Conservation (phyloP, 2,329 filamentous ascomycete genomes). For the Aschersonia sp. region DNA sequence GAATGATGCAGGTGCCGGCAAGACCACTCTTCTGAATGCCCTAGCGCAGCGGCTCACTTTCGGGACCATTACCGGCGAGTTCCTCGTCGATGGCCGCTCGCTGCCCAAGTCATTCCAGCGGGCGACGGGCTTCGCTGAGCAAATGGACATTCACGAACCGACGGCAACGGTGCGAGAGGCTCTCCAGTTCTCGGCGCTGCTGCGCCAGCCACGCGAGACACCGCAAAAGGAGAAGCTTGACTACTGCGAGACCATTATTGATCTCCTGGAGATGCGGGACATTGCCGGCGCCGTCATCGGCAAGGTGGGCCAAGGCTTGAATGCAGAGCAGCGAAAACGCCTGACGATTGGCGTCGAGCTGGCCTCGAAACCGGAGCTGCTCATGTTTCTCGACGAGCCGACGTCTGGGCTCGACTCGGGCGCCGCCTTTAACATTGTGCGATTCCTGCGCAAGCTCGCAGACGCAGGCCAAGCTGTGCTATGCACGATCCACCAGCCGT, state of each 20-base stretch:
- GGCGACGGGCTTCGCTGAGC: conserved; percentile 56
- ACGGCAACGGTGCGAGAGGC: conserved; percentile 53
- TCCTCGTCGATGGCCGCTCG: conserved; percentile 61
- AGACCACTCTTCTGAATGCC: conserved; percentile 61
- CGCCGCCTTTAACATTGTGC: conserved; percentile 45
- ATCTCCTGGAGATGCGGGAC: conserved; percentile 51
- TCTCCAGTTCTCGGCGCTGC: conserved; percentile 47
- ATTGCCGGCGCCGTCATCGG: conserved; percentile 53
- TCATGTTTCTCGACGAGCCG: conserved; percentile 52
- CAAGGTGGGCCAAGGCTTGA: conserved; percentile 40
- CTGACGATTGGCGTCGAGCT: conserved; percentile 42
- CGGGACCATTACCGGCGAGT: conserved; percentile 62
- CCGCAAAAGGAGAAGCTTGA: conserved; percentile 47
- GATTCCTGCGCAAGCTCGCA: conserved; percentile 45
- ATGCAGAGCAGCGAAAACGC: conserved; percentile 42
- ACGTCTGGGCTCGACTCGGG: conserved; percentile 43
- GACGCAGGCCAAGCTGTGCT: conserved; percentile 44
- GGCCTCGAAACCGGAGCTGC: conserved; percentile 40
- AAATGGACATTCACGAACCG: conserved; percentile 53
- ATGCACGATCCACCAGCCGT: conserved; percentile 47
- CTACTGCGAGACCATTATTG: conserved; percentile 55
- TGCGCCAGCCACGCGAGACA: conserved; percentile 45
- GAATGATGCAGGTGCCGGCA: conserved; percentile 33
- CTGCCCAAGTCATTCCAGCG: conserved; percentile 65
- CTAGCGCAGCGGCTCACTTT: conserved; percentile 62